Evolutionary conservation across 305 asterid species (phyloP).

Genomic region (Solanum hybrid): DNA sequence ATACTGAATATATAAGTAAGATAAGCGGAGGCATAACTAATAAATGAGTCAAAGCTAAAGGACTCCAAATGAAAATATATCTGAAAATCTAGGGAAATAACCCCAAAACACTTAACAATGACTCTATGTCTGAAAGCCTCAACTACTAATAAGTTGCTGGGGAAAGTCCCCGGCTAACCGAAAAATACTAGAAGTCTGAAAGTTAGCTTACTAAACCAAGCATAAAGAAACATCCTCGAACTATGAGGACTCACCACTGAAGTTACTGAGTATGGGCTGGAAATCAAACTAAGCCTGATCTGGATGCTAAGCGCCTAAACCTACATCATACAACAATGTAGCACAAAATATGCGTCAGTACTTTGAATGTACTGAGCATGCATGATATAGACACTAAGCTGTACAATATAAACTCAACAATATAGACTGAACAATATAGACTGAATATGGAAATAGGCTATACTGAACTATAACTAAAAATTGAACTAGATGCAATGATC

Average conservation of each 20-base stretch:
- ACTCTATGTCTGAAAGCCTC: no score
- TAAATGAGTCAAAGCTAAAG: background rate
- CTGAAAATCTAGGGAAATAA: background rate
- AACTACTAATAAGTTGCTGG: no score
- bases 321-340: background rate
- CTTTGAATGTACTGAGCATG: background rate
- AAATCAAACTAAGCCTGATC: background rate
- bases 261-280: background rate
- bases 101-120: no score
- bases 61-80: background rate
- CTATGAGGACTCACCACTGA: background rate
- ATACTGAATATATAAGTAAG: no score
- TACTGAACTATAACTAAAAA: background rate
- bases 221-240: background rate
- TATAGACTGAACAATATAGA: no score
- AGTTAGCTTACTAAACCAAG: background rate
- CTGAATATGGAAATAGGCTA: background rate
- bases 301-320: background rate
- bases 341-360: background rate
- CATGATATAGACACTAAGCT: background rate
- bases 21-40: background rate
- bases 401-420: no score
- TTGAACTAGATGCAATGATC: background rate
- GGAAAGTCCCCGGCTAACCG: no score
- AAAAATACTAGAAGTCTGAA: no score